Evolutionary conservation across 139 green algal species (phyloP).

Genomic region (Micromonas commoda): DNA sequence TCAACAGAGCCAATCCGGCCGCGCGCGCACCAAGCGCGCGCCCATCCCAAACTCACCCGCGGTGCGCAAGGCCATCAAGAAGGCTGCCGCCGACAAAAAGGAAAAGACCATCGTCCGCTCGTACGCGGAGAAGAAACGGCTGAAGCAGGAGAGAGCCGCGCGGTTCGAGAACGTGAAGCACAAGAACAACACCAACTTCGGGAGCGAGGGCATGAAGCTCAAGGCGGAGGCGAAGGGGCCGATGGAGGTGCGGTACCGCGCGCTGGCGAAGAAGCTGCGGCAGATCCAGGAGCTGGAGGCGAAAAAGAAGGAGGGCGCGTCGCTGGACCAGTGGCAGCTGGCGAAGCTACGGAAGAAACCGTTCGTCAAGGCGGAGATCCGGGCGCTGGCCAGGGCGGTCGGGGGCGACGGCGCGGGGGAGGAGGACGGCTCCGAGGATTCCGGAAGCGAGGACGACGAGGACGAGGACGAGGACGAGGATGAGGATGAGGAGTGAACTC

Average conservation of each 20-base stretch:
- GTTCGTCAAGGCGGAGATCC: slow-evolving; percentile 11
- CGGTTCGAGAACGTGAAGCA: not conserved
- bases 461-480: not conserved
- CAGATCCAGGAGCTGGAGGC: slow-evolving; percentile 11
- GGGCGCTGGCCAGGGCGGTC: not conserved
- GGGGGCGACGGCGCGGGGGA: not conserved
- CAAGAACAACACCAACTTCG: not conserved
- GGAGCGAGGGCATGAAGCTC: not conserved
- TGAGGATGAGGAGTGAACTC: not conserved
- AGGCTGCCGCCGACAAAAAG: not conserved
- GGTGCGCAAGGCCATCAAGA: not conserved
- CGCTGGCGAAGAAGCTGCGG: slow-evolving; percentile 7
- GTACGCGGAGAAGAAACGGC: not conserved
- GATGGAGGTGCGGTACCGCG: slow-evolving; percentile 15
- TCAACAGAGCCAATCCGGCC: not conserved
- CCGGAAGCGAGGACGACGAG: not conserved
- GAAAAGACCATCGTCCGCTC: not conserved
- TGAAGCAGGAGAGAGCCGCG: not conserved
- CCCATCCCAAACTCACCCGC: not conserved
- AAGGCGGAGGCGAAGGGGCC: not conserved
- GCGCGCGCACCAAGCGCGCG: not conserved
- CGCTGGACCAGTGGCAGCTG: slow-evolving; percentile 11
- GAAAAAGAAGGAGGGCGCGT: not conserved
- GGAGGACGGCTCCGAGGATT: not conserved
- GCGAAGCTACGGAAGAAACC: not conserved